Evolutionary conservation across 352 stramenopile genomes (phyloP).

Genomic region (Phytophthora melonis): DNA sequence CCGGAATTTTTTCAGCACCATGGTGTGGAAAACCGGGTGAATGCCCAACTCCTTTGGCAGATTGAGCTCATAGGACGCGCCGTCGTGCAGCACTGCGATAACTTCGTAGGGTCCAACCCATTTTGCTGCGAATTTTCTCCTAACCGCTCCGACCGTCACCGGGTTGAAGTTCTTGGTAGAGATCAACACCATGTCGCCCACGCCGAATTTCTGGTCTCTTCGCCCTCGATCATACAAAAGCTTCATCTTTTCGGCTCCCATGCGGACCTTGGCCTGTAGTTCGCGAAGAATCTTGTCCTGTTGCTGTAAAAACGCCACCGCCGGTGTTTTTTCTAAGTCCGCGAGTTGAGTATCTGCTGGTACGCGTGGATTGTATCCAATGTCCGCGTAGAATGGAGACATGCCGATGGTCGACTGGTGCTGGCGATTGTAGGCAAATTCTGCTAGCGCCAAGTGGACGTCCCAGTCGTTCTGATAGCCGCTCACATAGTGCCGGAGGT

Average conservation of each 20-base stretch:
- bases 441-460: not conserved
- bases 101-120: not conserved
- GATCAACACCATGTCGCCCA: not conserved
- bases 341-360: not conserved
- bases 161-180: not conserved
- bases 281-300: not conserved
- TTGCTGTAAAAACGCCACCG: not conserved
- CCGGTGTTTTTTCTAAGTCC: not conserved
- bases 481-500: slow-evolving; percentile 10
- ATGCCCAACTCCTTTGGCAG: not conserved
- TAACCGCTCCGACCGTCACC: not conserved
- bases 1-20: not conserved
- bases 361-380: not conserved
- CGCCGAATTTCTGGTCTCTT: not conserved
- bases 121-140: not conserved
- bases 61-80: not conserved
- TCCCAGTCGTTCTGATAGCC: slow-evolving; percentile 19
- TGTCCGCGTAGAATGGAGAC: not conserved
- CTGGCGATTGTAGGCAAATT: slow-evolving; percentile 11
- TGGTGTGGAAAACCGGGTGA: not conserved
- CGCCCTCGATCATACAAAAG: not conserved
- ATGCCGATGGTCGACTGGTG: not conserved
- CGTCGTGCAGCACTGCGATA: not conserved
- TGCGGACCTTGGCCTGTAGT: not conserved
- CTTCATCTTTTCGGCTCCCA: not conserved